These are phyloP conservation scores for Aureobasidium pullulans DNA, from an alignment of 2,329 filamentous ascomycete genomes.

Conservation along the genomic window DNA sequence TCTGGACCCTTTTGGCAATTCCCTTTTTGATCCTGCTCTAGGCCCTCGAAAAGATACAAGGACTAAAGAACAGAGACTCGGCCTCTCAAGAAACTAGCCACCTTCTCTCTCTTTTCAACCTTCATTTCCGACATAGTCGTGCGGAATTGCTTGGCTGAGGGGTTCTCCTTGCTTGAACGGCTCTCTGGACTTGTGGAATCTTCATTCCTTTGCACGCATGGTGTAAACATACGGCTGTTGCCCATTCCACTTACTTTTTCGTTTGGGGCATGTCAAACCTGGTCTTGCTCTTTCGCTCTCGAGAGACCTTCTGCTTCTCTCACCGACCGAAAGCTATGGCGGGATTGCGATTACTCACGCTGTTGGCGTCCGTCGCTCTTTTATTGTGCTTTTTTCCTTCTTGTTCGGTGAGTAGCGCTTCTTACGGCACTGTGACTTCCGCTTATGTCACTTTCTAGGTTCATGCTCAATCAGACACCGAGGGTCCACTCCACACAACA, in stretches of 20 bases:
- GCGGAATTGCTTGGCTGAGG: not conserved
- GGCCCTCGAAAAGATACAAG: slow-evolving; percentile 21
- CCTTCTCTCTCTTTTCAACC: not conserved
- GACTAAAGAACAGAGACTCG: slow-evolving; percentile 25
- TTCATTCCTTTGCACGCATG: slow-evolving; percentile 2
- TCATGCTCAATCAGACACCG: not conserved
- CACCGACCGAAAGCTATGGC: not conserved
- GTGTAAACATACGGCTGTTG: not conserved
- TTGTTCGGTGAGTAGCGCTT: not conserved
- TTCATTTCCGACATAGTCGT: not conserved
- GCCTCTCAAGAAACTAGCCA: slow-evolving; percentile 19
- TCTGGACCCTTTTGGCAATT: slow-evolving; percentile 13
- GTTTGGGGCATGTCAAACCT: not conserved
- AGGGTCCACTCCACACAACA: slow-evolving; percentile 15
- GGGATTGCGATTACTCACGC: not conserved
- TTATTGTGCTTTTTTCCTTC: not conserved
- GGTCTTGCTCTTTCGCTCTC: not conserved
- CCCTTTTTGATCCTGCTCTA: slow-evolving; percentile 13
- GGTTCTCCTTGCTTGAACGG: slow-evolving; percentile 5
- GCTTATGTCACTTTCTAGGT: not conserved
- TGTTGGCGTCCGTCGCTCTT: not conserved
- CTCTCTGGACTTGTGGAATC: not conserved
- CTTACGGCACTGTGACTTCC: not conserved
- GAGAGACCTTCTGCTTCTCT: not conserved
- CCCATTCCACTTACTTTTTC: not conserved